These are phyloP conservation scores for Sporothrix globosa DNA, from an alignment of 2,329 filamentous ascomycete species.

Conservation along the genomic window DNA sequence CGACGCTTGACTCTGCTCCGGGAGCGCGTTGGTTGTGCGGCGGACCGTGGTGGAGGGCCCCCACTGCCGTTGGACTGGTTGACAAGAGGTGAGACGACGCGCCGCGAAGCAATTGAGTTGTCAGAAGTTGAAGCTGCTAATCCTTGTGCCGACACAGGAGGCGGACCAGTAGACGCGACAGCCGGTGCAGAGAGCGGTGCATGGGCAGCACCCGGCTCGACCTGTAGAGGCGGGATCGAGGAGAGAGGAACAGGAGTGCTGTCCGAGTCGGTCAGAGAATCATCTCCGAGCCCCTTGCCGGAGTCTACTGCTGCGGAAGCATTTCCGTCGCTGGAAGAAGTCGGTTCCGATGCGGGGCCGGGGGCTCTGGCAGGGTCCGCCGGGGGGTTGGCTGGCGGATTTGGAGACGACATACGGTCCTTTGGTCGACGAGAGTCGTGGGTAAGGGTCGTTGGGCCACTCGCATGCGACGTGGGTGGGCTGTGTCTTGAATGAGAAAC, in stretches of 20 bases:
- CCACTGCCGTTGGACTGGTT: conserved; percentile 36
- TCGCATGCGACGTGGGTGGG: neutral
- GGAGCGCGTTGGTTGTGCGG: conserved; percentile 44
- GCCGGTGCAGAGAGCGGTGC: conserved; percentile 17
- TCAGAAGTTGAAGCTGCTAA: neutral
- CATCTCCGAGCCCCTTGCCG: conserved; percentile 21
- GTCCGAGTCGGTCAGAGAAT: neutral
- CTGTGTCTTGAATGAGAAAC: neutral
- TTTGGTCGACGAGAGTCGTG: neutral
- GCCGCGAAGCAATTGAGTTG: conserved; percentile 17
- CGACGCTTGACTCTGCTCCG: conserved; percentile 72
- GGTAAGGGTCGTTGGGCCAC: neutral
- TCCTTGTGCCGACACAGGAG: conserved; percentile 1
- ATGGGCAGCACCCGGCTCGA: conserved; percentile 8
- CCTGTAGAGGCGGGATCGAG: conserved; percentile 19
- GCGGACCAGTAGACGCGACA: neutral
- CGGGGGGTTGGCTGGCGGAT: conserved; percentile 6
- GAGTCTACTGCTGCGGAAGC: conserved; percentile 43
- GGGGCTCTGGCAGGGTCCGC: conserved; percentile 40
- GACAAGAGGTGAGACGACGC: conserved; percentile 31
- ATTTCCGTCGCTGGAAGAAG: conserved; percentile 47
- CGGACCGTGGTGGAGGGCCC: conserved; percentile 35
- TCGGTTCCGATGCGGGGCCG: conserved; percentile 56
- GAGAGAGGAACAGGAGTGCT: conserved; percentile 31
- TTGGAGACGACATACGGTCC: conserved; percentile 24